Conservation (phyloP, 495 filamentous ascomycete genomes). For the Talaromyces stipitatus region DNA sequence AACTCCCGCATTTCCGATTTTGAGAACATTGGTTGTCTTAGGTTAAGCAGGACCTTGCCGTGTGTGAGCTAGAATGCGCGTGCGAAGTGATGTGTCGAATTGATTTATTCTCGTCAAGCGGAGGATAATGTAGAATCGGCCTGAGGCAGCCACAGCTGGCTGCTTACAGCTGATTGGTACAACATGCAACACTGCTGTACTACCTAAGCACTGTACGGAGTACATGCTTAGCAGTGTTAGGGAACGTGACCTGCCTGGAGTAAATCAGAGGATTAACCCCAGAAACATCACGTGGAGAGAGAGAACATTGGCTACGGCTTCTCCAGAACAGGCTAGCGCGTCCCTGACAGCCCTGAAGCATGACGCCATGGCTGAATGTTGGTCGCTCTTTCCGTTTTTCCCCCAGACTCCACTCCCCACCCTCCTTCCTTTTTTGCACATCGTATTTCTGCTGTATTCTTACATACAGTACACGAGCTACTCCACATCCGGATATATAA, state of each 20-base stretch:
- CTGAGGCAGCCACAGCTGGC: neutral
- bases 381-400: neutral
- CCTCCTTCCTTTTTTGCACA: neutral
- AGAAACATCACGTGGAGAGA: too few species aligned
- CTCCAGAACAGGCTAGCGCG: constrained; percentile 1
- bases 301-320: too few species aligned
- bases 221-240: neutral
- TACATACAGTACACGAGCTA: constrained; percentile 1
- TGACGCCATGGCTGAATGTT: neutral
- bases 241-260: too few species aligned
- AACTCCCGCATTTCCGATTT: neutral
- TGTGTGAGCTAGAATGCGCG: neutral
- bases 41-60: too few species aligned
- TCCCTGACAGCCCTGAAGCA: neutral
- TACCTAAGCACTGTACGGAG: too few species aligned
- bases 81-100: neutral
- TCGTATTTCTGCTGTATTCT: neutral
- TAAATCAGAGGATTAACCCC: too few species aligned
- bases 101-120: neutral
- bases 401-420: neutral
- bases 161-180: too few species aligned
- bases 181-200: too few species aligned
- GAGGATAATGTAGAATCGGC: neutral
- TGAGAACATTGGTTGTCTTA: too few species aligned
- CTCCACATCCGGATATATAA: constrained; percentile 2